phyloP scores from a whole-genome alignment of 306 rosid species.

The Ceratonia siliqua region DNA sequence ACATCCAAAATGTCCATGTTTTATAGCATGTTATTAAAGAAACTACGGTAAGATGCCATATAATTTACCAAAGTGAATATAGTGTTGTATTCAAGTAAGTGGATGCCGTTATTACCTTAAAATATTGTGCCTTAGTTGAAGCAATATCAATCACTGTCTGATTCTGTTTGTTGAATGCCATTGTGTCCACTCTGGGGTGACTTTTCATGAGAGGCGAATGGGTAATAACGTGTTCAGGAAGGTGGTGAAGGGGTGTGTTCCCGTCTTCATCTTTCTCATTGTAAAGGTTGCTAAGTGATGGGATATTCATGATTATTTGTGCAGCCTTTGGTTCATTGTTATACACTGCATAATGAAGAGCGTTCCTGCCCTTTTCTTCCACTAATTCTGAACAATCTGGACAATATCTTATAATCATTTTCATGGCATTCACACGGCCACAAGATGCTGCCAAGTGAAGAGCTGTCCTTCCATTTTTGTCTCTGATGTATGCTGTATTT shows the following conservation, averaged over 20 bases:
- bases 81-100: too few relatives aligned
- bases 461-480: not conserved
- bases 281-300: not conserved
- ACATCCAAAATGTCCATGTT: too few relatives aligned
- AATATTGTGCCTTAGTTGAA: too few relatives aligned
- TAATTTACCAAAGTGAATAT: too few relatives aligned
- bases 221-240: not conserved
- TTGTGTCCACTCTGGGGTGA: not conserved
- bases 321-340: accelerated
- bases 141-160: too few relatives aligned
- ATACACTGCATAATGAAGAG: not conserved
- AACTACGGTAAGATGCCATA: too few relatives aligned
- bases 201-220: too few relatives aligned
- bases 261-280: not conserved
- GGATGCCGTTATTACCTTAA: too few relatives aligned
- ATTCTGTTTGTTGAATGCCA: too few relatives aligned
- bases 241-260: not conserved
- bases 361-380: not conserved
- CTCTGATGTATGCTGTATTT: not conserved
- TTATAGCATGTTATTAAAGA: too few relatives aligned
- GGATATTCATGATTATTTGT: accelerated
- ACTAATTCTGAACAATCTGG: constrained; percentile 1
- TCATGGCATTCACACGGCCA: not conserved
- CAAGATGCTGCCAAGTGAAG: not conserved
- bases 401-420: not conserved